Base-by-base conservation (phyloP, 2,329 filamentous ascomycete species). In the Alternaria brassicicola region DNA sequence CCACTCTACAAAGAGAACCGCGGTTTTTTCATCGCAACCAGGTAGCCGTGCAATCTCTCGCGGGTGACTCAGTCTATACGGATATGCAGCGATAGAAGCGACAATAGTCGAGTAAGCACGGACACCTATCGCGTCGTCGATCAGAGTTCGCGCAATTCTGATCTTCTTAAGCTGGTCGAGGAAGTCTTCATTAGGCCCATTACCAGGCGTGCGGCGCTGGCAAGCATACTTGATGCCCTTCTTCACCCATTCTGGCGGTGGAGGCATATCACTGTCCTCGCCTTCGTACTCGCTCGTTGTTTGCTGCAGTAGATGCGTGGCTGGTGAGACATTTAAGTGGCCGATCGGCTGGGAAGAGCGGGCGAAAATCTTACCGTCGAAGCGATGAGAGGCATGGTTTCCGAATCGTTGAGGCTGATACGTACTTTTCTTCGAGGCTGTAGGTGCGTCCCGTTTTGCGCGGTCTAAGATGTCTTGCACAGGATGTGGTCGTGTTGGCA, bases 101-200 rank as follows among this genome's bases (percentile, higher is more conserved):
- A 98, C 96, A 12, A 90, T 88, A 2, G 90, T 93, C 28, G 90
- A 93, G 73, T 98, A 98, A 0, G 94, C 93, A 47, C 92, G 86
- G 0, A 93, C 87, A 2, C 92, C 92, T 57, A 96, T 87, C 45
- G 90, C 84, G 67, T 97, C 93, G 8, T 87, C 86, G 1, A 85
- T 88, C 2, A 97, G 81, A 15, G 86, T 83, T 21, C 94, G 86
- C 2, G 89, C 84, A 2, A 85, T 86, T 43, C 89, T 86, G 64
- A 98, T 92, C 58, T 89, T 88, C 66, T 88, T 85, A 5, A 99
- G 83, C 59, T 90, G 83, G 1, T 84, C 78, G 39, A 97, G 86
- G 73, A 99, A 98, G 0, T 76, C 76, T 39, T 86, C 82, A 66
- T 98, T 98, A 0, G 90, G 90, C 0, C 88, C 82, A 53, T 88